phyloP scores from a whole-genome alignment of 1,284 basidiomycete genomes.

The Rhodofomes roseus region DNA sequence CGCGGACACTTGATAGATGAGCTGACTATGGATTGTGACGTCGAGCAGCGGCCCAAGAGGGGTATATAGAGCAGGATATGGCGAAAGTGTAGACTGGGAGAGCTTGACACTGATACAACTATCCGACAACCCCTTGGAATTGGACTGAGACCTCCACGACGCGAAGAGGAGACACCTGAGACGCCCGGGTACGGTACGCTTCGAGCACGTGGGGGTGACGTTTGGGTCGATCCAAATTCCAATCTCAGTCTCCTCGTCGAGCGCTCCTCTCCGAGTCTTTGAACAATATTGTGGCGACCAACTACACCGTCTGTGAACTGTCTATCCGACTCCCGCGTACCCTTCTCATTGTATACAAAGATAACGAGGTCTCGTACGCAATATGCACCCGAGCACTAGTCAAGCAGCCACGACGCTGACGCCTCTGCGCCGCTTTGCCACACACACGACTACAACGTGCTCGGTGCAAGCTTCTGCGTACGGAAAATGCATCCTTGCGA shows the following conservation, averaged over 20 bases:
- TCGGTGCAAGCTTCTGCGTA: conserved; percentile 66
- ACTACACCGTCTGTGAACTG: too few species aligned
- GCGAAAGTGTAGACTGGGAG: too few species aligned
- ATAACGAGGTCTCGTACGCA: not conserved
- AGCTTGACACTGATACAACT: not conserved
- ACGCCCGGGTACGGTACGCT: not conserved
- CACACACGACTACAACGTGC: conserved; percentile 69
- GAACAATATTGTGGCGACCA: too few species aligned
- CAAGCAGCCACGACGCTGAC: conserved; percentile 27
- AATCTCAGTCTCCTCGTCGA: too few species aligned
- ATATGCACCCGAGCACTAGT: conserved; percentile 12
- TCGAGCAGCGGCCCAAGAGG: not conserved
- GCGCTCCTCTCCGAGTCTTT: too few species aligned
- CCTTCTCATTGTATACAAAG: too few species aligned
- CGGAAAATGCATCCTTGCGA: conserved; percentile 74
- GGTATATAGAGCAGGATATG: not conserved
- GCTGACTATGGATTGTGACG: not conserved
- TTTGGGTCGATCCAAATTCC: not conserved
- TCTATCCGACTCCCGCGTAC: too few species aligned
- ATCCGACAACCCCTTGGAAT: not conserved
- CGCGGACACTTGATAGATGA: not conserved
- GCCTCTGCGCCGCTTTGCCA: conserved; percentile 60
- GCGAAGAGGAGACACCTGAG: not conserved
- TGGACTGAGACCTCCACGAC: not conserved
- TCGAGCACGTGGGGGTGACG: not conserved